Base-by-base conservation (phyloP, 768 basidiomycete genomes). In the Cystobasidiopsis lactophilus region DNA sequence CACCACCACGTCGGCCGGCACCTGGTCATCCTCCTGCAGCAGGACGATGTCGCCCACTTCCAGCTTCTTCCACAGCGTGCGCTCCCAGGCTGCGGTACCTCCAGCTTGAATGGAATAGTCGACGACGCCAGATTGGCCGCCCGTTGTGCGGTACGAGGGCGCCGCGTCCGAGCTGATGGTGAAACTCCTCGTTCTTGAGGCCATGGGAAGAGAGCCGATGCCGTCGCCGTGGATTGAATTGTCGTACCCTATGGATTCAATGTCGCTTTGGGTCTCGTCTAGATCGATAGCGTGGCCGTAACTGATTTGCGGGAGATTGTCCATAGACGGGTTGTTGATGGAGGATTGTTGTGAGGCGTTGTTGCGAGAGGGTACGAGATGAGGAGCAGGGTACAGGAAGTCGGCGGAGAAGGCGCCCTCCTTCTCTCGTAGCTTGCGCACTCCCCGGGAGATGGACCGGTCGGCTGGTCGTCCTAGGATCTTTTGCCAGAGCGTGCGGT, bases 61-160 rank as follows among this genome's bases (percentile, higher is more conserved):
- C 40, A 96, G 73, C 71, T 96, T 95, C 73, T 96, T 95, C 91
- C 91, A 96, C 1, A 96, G 69, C 14, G 91, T 96, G 52, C 91
- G 72, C 63, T 95, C 88, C 91, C 91, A 96, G 26, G 73, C 72
- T 2, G 85, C 79, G 3, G 78, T 75, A 0, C 85, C 85, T 2
- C 70, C 70, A 2, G 74, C 68, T 35, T 75, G 76, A 45, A 76
- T 76, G 44, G 69, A 71, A 75, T 78, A 86, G 64, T 91, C 80
- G n/a, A 93, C 70, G 29, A 86, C 85, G 13, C 85, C 82, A 5
- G 73, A 29, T 29, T 47, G 45, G 23, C 24, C 45, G 45, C 45
- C 24, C 30, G 31, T 41, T 19, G 7, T 19, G 16, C 19, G 3
- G 13, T 9, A 50, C 16, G 49, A 50, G 16, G 49, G 49, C 13